phyloP scores from a whole-genome alignment of 2,329 filamentous ascomycete species.

The Cytospora piceicola region DNA sequence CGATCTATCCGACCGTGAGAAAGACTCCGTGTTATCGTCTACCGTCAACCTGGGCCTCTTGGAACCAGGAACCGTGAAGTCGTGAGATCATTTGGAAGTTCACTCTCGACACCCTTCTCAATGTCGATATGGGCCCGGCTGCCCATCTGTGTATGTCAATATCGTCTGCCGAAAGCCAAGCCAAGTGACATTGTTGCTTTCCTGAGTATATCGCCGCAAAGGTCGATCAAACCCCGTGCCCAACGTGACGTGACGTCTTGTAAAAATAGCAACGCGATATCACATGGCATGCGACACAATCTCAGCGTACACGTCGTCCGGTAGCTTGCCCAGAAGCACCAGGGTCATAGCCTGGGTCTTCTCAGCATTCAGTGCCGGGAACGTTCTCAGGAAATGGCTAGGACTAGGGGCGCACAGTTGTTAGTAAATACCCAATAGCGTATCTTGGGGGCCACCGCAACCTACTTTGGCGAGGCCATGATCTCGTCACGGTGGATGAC shows the following conservation, averaged over 20 bases:
- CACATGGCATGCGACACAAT: constrained; percentile 85
- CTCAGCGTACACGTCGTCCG: constrained; percentile 86
- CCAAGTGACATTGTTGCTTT: background rate
- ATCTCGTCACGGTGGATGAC: constrained; percentile 86
- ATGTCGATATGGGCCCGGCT: background rate
- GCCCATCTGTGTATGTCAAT: background rate
- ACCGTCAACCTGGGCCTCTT: background rate
- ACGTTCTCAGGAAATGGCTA: constrained; percentile 86
- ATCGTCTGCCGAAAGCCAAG: background rate
- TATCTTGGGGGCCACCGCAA: constrained; percentile 16
- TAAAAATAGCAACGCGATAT: constrained; percentile 32
- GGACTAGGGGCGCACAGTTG: constrained; percentile 60
- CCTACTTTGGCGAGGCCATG: constrained; percentile 78
- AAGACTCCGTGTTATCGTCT: background rate
- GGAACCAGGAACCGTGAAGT: background rate
- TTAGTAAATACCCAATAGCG: background rate
- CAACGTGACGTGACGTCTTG: background rate
- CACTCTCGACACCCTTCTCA: background rate
- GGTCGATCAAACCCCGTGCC: background rate
- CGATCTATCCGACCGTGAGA: background rate
- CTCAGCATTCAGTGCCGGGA: constrained; percentile 81
- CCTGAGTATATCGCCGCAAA: background rate
- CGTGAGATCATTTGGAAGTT: background rate
- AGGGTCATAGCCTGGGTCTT: constrained; percentile 85
- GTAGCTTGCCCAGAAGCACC: constrained; percentile 85